Base-by-base conservation (phyloP, 257 asterid species). In the Pogostemon cablin region DNA sequence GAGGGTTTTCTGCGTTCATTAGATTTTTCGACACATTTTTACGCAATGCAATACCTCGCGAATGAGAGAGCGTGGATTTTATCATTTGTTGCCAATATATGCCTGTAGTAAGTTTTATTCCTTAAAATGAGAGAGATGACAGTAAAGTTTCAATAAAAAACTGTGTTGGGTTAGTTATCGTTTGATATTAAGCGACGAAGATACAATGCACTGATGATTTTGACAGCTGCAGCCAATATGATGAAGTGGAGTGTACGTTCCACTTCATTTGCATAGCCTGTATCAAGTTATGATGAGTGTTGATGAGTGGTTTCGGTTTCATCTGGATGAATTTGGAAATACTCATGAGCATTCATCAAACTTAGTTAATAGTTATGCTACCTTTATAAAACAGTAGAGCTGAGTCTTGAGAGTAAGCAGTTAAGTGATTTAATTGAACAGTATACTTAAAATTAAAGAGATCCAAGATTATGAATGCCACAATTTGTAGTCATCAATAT, bases 41-140 rank as follows among this genome's bases (percentile, higher is more conserved):
- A 37, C 12, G 50, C 12, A 9, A 43, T 39, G 20, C 53, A 3
- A 11, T 54, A 40, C 12, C 20, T 38, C 42, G 50, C 65, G 59
- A 53, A 56, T 59, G 65, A 20, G 15, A 55, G 62, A 58, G 10
- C 57, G 35, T 69, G 56, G 8, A 38, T 73, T 76, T 70, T 55
- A 17, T 6, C 53, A 69, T 47, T 49, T 69, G 38, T 61, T 42
- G 59, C 59, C 64, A 42, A 8, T 54, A 41, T 54, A 57, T 69
- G 73, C 64, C 20, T 68, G n/a, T 57, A 17, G 38, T 63, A 58
- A n/a, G 63, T 58, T 68, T 6, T 48, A 34, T 48, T 62, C 3
- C n/a, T 59, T 69, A 35, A n/a, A 38, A 43, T 42, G 69, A 71
- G 57, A 25, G 55, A 57, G 55, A 71, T 74, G 49, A 32, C 44